A percentile compares a stretch with the other conserved stretches of the same genome.
These are phyloP conservation scores for Kazachstania sp. DNA, from an alignment of 1,139 yeast genomes.

Conservation along the genomic window DNA sequence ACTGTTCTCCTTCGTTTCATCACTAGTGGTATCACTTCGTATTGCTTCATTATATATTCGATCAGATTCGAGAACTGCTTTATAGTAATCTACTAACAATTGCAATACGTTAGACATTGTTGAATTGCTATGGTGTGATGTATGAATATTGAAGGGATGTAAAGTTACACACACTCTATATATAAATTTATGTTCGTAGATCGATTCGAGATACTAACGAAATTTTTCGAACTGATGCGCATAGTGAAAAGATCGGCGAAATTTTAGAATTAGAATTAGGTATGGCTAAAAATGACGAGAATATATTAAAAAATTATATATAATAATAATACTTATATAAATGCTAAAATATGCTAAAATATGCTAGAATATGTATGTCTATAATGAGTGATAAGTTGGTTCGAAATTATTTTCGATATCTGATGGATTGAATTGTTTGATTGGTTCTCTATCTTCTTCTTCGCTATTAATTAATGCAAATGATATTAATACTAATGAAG, in stretches of 20 bases:
- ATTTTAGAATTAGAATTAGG: too few relatives aligned
- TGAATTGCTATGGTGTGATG: background rate
- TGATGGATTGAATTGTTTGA: background rate
- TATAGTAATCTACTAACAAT: conserved; percentile 22
- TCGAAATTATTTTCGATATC: background rate
- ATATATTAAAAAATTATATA: background rate
- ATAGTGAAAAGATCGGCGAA: too few relatives aligned
- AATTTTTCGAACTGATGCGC: background rate
- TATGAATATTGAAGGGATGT: background rate
- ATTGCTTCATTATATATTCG: conserved; percentile 12
- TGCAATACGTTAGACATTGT: conserved; percentile 12
- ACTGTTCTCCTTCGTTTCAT: conserved; percentile 1
- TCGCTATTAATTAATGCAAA: conserved; percentile 66
- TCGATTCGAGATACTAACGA: too few relatives aligned
- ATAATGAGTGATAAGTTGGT: background rate
- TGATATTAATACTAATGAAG: conserved; percentile 66
- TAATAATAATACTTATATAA: background rate
- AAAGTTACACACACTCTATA: too few relatives aligned
- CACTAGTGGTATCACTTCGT: background rate
- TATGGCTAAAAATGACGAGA: background rate
- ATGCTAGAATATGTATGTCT: background rate
- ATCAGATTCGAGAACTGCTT: conserved; percentile 22
- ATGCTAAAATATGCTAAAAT: background rate
- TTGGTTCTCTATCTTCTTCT: background rate
- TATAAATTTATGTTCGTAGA: too few relatives aligned